These are phyloP conservation scores for Salvia sclarea DNA, from an alignment of 305 asterid species.

Conservation along the genomic window DNA sequence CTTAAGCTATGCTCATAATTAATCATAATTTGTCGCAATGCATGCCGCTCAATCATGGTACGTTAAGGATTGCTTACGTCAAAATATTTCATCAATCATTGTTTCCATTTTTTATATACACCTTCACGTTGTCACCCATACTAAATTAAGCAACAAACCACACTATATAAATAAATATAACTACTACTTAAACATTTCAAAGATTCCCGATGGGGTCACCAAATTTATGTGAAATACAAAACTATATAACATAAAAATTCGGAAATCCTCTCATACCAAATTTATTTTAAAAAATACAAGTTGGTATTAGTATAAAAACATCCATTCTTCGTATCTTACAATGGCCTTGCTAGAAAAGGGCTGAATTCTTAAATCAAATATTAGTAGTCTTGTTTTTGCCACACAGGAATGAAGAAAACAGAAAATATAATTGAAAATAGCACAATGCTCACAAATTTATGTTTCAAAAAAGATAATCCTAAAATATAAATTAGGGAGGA, in stretches of 20 bases:
- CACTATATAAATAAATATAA: neutral
- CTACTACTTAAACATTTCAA: neutral
- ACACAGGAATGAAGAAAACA: too few species aligned
- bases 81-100: conserved; percentile 32
- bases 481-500: too few species aligned
- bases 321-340: neutral
- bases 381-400: too few species aligned
- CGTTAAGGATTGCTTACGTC: conserved; percentile 5
- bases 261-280: neutral
- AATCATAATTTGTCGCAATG: conserved; percentile 31
- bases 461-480: too few species aligned
- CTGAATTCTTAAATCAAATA: too few species aligned
- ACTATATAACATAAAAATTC: neutral
- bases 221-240: neutral
- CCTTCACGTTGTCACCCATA: conserved; percentile 1
- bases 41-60: conserved; percentile 23
- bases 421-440: too few species aligned
- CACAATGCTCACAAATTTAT: too few species aligned
- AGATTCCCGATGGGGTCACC: conserved; percentile 21
- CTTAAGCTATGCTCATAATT: conserved; percentile 28
- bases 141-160: conserved; percentile 23
- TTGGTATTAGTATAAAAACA: neutral
- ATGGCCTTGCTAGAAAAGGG: too few species aligned
- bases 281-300: neutral
- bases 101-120: conserved; percentile 15